A percentile compares a stretch with the other conserved stretches of the same genome.
These are phyloP conservation scores for Arthonia radiata DNA, from an alignment of 495 filamentous ascomycete species.

Conservation along the genomic window DNA sequence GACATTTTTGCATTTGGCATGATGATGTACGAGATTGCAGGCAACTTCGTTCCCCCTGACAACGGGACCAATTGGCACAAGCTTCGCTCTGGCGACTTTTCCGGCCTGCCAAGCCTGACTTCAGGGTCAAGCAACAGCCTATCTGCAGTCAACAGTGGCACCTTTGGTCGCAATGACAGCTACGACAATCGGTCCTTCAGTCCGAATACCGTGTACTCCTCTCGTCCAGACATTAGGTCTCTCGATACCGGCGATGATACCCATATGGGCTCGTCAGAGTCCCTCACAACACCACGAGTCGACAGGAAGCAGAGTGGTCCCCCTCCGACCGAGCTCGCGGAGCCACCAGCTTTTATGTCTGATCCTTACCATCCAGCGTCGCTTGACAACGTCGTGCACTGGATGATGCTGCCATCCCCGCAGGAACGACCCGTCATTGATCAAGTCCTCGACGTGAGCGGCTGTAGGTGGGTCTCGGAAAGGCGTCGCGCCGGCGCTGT, in stretches of 20 bases:
- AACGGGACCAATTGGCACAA: constrained; percentile 77
- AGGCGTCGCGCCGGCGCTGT: constrained; percentile 66
- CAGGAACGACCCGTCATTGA: constrained; percentile 45
- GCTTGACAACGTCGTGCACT: constrained; percentile 59
- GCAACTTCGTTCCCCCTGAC: constrained; percentile 73
- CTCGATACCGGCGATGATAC: too few relatives aligned
- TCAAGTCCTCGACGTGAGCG: constrained; percentile 39
- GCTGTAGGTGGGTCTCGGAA: constrained; percentile 47
- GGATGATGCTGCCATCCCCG: constrained; percentile 66
- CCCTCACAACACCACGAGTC: too few relatives aligned
- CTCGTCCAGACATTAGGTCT: too few relatives aligned
- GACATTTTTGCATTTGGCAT: constrained; percentile 87
- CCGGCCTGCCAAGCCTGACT: constrained; percentile 61
- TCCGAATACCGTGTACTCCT: too few relatives aligned
- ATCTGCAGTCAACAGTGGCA: too few relatives aligned
- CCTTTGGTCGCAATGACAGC: too few relatives aligned
- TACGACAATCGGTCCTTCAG: too few relatives aligned
- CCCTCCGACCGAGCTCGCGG: constrained; percentile 46
- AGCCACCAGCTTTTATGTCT: constrained; percentile 71
- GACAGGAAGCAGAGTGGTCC: too few relatives aligned
- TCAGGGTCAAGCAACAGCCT: constrained; percentile 46
- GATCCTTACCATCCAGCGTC: constrained; percentile 40
- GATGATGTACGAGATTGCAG: constrained; percentile 80
- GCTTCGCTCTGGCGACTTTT: constrained; percentile 65
- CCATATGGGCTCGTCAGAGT: too few relatives aligned